Base-by-base conservation (phyloP, 495 filamentous ascomycete genomes). In the Xylaria telfairii region DNA sequence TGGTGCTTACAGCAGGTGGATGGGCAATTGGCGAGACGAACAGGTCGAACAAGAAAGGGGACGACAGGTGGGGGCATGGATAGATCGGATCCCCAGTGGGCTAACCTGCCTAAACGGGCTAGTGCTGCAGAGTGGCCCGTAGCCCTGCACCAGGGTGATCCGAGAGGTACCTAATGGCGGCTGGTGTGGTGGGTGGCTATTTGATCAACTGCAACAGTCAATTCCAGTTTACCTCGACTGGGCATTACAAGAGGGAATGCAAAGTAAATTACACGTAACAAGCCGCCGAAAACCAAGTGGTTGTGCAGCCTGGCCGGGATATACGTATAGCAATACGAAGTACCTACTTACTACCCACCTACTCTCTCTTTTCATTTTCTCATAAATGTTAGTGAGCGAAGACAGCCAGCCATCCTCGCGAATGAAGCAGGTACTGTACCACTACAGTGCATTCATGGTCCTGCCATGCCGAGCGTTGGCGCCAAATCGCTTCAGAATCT, bases 1-100 rank as follows among this genome's bases (percentile, higher is more conserved):
- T 39, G 56, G 56, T 13, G 13, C 28, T 65, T 66, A n/a, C n/a
- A n/a, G n/a, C n/a, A 15, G 46, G 12, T 21, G 4, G 21, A 66
- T 30, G 10, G 24, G 12, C 41, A 9, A 17, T 53, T 4, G 63
- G 46, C 64, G 30, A 66, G 34, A 66, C 46, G 21, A 46, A 41
- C 24, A 42, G 63, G 46, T 47, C 53, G 47, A 21, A 21, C 46
- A 66, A 56, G 67, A 69, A 69, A 69, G 67, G 67, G 57, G 67
- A 69, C 30, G 19, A 69, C 30, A 12, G 17, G 51, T 59, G 67
- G 56, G 3, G 34, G 32, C 37, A 9, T 60, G 54, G 67, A 28
- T 65, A 65, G 9, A 44, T 51, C 44, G 44, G 62, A 19, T 12
- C n/a, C n/a, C n/a, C n/a, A 19, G 62, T 65, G 64, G 47, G 32